Base-by-base conservation (phyloP, 2,329 filamentous ascomycete species). In the Falciphora oryzae region DNA sequence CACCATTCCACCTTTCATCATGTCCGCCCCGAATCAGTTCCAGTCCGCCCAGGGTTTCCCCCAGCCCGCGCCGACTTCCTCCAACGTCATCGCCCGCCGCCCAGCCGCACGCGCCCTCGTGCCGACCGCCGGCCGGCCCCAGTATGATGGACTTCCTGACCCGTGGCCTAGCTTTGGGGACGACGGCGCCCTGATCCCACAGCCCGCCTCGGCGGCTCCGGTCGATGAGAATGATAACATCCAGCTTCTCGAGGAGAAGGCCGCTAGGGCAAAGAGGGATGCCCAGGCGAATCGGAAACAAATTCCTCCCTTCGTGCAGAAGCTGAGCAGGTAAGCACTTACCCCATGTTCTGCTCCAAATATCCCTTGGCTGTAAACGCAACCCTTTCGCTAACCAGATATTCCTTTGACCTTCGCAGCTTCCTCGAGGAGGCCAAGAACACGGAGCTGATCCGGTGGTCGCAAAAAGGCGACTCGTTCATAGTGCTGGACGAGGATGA, bases 261-360 rank as follows among this genome's bases (percentile, higher is more conserved):
- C 93, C 28, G 83, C 89, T 68, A 81, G 90, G 67, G 93, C 93
- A 11, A 97, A 96, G 80, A 87, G 89, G 73, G 95, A 98, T 65
- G 89, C 93, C 0, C 90, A 93, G 74, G 85, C 89, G 22, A 98
- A 97, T 77, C 84, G 93, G 71, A 98, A 98, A 77, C 91, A 96
- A 72, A 98, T 99, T 14, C 94, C 95, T 0, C 94, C 95, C 0
- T 99, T 99, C 80, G 93, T 99, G 58, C 93, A 97, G 76, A 99
- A 99, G 75, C 79, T 99, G 64, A 96, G 93, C 87, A 98, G 94
- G 94, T 96, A 80, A 79, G 85, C 73, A 65, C 60, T 44, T n/a
- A 64, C 27, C 31, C 60, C 59, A 63, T 62, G 14, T 66, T 14
- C 59, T 63, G 62, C 35, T 28, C 18, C 35, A 22, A 18, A 63